Evolutionary conservation across 2,329 filamentous ascomycete species (phyloP).

Genomic region (Arthrobotrys entomopaga): DNA sequence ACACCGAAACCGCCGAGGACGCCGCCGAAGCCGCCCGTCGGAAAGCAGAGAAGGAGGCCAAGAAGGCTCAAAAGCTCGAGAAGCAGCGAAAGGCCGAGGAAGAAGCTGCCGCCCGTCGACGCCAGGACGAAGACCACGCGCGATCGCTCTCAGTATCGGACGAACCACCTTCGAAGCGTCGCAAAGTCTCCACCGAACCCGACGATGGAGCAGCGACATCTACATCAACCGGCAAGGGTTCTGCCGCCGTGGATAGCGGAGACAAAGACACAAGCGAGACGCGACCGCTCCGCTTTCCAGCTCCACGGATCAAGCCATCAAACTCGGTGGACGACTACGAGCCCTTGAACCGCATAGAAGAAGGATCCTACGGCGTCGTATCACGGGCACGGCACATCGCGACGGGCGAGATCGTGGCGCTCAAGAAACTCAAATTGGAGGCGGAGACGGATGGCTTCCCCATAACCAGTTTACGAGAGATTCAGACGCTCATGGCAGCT

Average conservation of each 20-base stretch:
- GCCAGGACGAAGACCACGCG: constrained; percentile 58
- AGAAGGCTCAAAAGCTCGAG: constrained; percentile 60
- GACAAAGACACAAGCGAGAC: constrained; percentile 61
- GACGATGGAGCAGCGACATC: constrained; percentile 68
- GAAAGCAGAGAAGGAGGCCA: constrained; percentile 80
- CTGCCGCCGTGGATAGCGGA: constrained; percentile 58
- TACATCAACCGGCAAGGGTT: constrained; percentile 69
- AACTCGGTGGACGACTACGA: constrained; percentile 88
- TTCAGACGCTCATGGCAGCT: constrained; percentile 85
- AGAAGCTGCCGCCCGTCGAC: constrained; percentile 60
- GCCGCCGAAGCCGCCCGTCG: constrained; percentile 77
- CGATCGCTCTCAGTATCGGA: constrained; percentile 57
- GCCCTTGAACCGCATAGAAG: constrained; percentile 94
- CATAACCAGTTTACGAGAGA: constrained; percentile 91
- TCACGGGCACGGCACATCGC: constrained; percentile 79
- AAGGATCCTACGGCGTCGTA: constrained; percentile 95
- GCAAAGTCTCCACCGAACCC: constrained; percentile 45
- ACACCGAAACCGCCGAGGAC: constrained; percentile 81
- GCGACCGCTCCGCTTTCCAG: constrained; percentile 77
- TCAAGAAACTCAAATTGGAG: constrained; percentile 94
- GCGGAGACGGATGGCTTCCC: constrained; percentile 82
- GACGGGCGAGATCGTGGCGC: constrained; percentile 83
- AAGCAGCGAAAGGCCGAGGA: constrained; percentile 59
- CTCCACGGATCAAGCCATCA: constrained; percentile 71
- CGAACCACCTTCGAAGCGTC: constrained; percentile 40